phyloP scores from a whole-genome alignment of 2,329 filamentous ascomycete species.

The Emmonsiellopsis sp. region DNA sequence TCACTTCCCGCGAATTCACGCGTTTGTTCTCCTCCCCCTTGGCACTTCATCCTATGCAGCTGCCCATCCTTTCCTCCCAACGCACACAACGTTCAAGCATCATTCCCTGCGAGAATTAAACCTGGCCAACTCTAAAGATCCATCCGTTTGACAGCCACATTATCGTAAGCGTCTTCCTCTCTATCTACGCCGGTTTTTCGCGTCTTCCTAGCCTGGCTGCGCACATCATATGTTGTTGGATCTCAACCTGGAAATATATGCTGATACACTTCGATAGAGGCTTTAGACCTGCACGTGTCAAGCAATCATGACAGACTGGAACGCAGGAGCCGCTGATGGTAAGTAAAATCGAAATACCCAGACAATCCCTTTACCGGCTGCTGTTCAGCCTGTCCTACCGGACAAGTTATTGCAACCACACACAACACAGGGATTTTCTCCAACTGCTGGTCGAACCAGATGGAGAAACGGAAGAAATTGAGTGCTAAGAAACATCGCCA shows the following conservation, averaged over 20 bases:
- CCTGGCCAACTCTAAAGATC: neutral
- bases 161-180: no score
- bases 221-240: no score
- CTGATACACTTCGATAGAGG: no score
- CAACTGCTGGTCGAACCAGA: neutral
- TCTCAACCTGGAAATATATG: no score
- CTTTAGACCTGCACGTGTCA: neutral
- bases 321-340: slow-evolving; percentile 2
- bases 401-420: neutral
- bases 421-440: neutral
- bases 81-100: neutral
- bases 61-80: neutral
- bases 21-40: neutral
- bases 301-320: slow-evolving; percentile 6
- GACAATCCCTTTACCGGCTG: neutral
- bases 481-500: neutral
- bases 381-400: neutral
- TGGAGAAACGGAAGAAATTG: neutral
- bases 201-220: no score
- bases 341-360: neutral
- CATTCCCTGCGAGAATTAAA: neutral
- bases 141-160: no score
- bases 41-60: neutral
- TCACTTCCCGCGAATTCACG: neutral
- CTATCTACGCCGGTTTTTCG: no score